A percentile compares a stretch with the other conserved stretches of the same genome.
Evolutionary conservation across 192 early-diverging fungal species (phyloP).

Genomic region (Backusella westeae): DNA sequence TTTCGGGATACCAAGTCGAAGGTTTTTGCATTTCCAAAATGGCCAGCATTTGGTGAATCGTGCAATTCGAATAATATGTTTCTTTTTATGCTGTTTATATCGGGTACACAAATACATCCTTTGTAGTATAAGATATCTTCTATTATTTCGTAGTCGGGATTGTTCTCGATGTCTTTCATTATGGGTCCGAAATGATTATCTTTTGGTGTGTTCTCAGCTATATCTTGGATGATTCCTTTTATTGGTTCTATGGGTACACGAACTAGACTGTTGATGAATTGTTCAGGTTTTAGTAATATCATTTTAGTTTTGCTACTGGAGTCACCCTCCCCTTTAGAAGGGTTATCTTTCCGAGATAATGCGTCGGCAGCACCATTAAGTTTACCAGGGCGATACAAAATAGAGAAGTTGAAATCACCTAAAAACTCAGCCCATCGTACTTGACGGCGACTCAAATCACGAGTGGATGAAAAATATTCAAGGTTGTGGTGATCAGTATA

Average conservation of each 20-base stretch:
- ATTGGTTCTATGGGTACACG: background rate
- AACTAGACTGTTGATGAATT: background rate
- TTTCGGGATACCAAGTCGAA: conserved; percentile 32
- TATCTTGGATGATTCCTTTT: background rate
- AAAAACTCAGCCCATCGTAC: background rate
- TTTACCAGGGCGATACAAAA: background rate
- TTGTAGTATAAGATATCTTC: background rate
- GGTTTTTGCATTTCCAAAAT: conserved; percentile 35
- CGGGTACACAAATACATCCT: conserved; percentile 6
- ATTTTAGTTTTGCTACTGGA: background rate
- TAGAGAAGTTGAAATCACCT: background rate
- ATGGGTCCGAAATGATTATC: background rate
- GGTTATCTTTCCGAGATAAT: background rate
- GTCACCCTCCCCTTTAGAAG: background rate
- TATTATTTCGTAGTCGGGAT: background rate
- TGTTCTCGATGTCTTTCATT: background rate
- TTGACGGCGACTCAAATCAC: background rate
- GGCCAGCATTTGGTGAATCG: conserved; percentile 28
- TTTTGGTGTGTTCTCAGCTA: too few relatives aligned
- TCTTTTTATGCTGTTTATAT: background rate
- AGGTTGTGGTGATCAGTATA: conserved; percentile 4
- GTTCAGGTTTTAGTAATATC: background rate
- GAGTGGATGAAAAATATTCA: background rate
- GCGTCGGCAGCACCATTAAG: background rate
- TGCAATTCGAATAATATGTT: conserved; percentile 29